A percentile compares a stretch with the other conserved stretches of the same genome.
Evolutionary conservation across 2,329 filamentous ascomycete genomes (phyloP).

Genomic region (Aspergillus awamori): DNA sequence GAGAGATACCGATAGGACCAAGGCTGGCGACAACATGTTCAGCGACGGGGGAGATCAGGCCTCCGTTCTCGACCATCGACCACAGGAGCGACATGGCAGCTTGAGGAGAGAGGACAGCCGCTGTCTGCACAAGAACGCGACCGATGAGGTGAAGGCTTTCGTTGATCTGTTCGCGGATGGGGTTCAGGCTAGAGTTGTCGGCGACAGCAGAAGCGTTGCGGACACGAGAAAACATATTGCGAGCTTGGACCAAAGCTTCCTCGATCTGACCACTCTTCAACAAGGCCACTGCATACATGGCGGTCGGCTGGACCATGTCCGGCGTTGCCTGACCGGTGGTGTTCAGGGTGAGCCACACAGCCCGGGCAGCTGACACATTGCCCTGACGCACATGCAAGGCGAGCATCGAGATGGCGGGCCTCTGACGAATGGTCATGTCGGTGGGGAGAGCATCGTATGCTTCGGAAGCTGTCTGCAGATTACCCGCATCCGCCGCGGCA

Average conservation of each 20-base stretch:
- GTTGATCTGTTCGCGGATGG: slow-evolving; percentile 78
- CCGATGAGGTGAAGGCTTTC: slow-evolving; percentile 76
- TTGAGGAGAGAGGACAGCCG: slow-evolving; percentile 55
- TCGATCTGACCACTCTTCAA: slow-evolving; percentile 81
- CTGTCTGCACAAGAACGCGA: slow-evolving; percentile 58
- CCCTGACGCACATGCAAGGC: slow-evolving; percentile 84
- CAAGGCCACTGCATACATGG: slow-evolving; percentile 87
- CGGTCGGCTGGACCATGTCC: slow-evolving; percentile 79
- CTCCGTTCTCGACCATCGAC: slow-evolving; percentile 68
- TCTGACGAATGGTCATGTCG: slow-evolving; percentile 54
- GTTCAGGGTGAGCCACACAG: slow-evolving; percentile 78
- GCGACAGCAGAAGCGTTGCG: slow-evolving; percentile 58
- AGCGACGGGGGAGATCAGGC: slow-evolving; percentile 61
- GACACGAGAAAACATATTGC: slow-evolving; percentile 85
- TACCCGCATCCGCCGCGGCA: slow-evolving; percentile 76
- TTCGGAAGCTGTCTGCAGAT: slow-evolving; percentile 67
- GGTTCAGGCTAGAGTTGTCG: slow-evolving; percentile 49
- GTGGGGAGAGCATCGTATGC: slow-evolving; percentile 64
- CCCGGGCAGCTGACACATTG: slow-evolving; percentile 73
- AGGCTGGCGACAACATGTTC: slow-evolving; percentile 64
- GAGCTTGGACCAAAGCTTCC: slow-evolving; percentile 77
- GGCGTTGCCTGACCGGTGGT: slow-evolving; percentile 59
- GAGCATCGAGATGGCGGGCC: slow-evolving; percentile 75
- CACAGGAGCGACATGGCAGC: slow-evolving; percentile 63
- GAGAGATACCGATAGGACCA: slow-evolving; percentile 61